A percentile compares a stretch with the other conserved stretches of the same genome.
These are phyloP conservation scores for Paramecium sexaurelia DNA, from an alignment of 73 alveolate genomes.

Conservation along the genomic window DNA sequence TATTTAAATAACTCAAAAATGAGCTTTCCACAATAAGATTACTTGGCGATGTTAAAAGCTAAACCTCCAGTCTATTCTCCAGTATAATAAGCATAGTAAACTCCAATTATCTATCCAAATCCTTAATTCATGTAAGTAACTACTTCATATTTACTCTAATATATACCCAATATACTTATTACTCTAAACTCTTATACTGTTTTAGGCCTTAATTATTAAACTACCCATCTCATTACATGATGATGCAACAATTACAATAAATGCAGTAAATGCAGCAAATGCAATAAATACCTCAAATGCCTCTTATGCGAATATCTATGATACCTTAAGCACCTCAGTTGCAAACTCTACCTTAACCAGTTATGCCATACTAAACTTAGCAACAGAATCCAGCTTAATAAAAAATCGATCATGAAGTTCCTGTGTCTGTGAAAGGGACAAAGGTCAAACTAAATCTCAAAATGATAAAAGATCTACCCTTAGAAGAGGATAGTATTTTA, in stretches of 20 bases:
- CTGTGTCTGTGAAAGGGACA: slow-evolving; percentile 16
- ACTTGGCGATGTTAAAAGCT: slow-evolving; percentile 31
- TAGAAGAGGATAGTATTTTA: slow-evolving; percentile 14
- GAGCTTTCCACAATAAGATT: slow-evolving; percentile 37
- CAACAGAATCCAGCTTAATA: not conserved
- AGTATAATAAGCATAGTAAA: not conserved
- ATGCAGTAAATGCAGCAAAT: slow-evolving; percentile 18
- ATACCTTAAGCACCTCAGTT: not conserved
- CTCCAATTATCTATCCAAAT: not conserved
- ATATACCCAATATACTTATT: slow-evolving; percentile 13
- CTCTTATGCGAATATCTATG: not conserved
- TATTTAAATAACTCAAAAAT: slow-evolving; percentile 30
- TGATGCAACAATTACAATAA: not conserved
- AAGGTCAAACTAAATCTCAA: not conserved
- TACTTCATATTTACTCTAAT: not conserved
- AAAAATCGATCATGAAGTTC: not conserved
- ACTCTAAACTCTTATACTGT: not conserved
- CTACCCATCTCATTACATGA: not conserved
- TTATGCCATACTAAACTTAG: not conserved
- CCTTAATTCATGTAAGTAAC: not conserved
- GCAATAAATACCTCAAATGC: slow-evolving; percentile 13
- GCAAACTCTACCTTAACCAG: not conserved
- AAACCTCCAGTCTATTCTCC: slow-evolving; percentile 16
- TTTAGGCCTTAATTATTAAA: not conserved
- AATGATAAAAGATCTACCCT: not conserved